Evolutionary conservation across 805 yeast genomes (phyloP).

Genomic region (Kodamaea hsintzibuensis): DNA sequence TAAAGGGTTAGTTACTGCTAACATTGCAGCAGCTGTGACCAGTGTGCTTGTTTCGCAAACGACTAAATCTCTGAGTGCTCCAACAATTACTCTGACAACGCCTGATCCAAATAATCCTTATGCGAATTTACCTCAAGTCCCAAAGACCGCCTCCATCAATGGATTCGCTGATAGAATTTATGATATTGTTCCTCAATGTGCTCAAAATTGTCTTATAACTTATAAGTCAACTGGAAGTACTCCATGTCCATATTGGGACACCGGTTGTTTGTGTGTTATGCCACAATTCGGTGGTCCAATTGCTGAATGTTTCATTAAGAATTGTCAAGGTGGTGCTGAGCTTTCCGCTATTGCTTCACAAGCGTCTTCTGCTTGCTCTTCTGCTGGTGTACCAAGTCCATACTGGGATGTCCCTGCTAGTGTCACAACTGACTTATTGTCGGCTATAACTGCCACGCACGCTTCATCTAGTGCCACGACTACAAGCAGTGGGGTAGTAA

Average conservation of each 20-base stretch:
- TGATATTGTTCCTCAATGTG: slow-evolving; percentile 36
- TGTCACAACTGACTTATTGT: slow-evolving; percentile 23
- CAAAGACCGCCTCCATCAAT: slow-evolving; percentile 32
- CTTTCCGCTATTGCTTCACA: slow-evolving; percentile 23
- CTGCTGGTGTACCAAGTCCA: slow-evolving; percentile 37
- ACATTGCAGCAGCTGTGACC: no score
- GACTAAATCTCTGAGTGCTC: no score
- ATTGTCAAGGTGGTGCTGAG: slow-evolving; percentile 32
- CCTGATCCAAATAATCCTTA: no score
- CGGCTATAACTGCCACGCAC: slow-evolving; percentile 25
- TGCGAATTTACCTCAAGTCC: no score
- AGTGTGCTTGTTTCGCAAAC: no score
- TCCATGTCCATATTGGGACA: slow-evolving; percentile 49
- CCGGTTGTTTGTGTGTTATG: slow-evolving; percentile 48
- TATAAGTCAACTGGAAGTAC: slow-evolving; percentile 27
- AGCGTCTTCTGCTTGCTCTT: slow-evolving; percentile 34
- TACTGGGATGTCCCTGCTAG: slow-evolving; percentile 31
- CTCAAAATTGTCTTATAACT: slow-evolving; percentile 27
- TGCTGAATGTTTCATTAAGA: slow-evolving; percentile 33
- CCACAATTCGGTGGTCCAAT: slow-evolving; percentile 32
- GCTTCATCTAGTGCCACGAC: slow-evolving; percentile 14
- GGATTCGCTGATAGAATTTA: slow-evolving; percentile 44
- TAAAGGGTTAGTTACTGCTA: no score
- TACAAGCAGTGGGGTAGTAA: background rate
- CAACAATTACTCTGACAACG: no score